Base-by-base conservation (phyloP, 1,284 basidiomycete species). In the Athelia sp. region DNA sequence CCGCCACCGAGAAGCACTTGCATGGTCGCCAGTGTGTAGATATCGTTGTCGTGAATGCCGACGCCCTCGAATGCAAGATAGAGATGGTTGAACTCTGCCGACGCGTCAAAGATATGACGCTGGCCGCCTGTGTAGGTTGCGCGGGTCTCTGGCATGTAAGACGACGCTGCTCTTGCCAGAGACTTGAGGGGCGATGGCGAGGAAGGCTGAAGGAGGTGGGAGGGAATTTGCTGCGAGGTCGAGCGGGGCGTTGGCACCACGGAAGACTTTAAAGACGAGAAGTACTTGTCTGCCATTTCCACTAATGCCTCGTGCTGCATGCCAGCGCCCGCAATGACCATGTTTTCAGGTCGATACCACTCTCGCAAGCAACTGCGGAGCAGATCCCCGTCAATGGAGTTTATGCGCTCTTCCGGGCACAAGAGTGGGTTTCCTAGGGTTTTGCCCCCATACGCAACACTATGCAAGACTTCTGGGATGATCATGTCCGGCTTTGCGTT, bases 1-100 rank as follows among this genome's bases (percentile, higher is more conserved):
- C 96, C 96, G 3, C 96, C 96, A 31, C 96, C 96, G 11, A 99
- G 82, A 29, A 98, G 79, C 40, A 96, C 89, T 67, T 99, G 96
- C 69, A 99, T 88, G 0, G 92, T 94, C 22, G 97, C 96, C 13
- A 98, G 79, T 4, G 93, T 81, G 65, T 96, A 99, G 45, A 99
- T 90, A 69, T 98, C 96, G 19, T 90, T 84, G 58, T 98, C 93
- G 64, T 91, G 86, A 44, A 98, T 93, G 9, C 92, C 90, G 9
- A 94, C 78, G 29, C 94, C 93, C 67, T 98, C 96, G 61, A 89
- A 99, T 0, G 82, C 93, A 46, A 98, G 76, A 65, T 98, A 97
- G 44, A 98, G 76, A 67, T 98, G 96, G 55, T 94, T 88, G 65
- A 98, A 93, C 61, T 98, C 90, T 50, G 84, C 74, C 0, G 81